phyloP scores from a whole-genome alignment of 2,329 filamentous ascomycete species.

The Penicillium sp. region DNA sequence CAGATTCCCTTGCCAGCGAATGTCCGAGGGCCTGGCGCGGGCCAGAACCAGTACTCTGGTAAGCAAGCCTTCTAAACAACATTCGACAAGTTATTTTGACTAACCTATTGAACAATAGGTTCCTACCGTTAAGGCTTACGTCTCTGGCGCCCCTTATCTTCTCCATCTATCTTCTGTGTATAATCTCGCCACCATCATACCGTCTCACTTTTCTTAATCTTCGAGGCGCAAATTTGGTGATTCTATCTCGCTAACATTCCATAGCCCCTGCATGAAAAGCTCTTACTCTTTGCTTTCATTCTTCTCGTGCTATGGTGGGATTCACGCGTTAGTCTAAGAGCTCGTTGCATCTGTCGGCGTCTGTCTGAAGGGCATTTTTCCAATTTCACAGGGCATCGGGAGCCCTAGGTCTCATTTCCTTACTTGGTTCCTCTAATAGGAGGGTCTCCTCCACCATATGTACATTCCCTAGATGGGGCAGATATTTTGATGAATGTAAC shows the following conservation, averaged over 20 bases:
- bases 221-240: not conserved
- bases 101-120: slow-evolving; percentile 5
- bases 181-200: slow-evolving; percentile 3
- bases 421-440: not conserved
- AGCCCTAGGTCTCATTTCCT: not conserved
- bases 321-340: not conserved
- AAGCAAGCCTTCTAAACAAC: slow-evolving; percentile 12
- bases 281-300: not conserved
- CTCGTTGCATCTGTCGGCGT: slow-evolving; percentile 19
- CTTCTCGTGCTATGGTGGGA: not conserved
- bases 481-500: slow-evolving; percentile 1
- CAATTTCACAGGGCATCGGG: slow-evolving; percentile 1
- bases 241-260: slow-evolving; percentile 1
- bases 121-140: slow-evolving; percentile 18
- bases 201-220: slow-evolving; percentile 3
- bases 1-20: slow-evolving; percentile 40
- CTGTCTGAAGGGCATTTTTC: slow-evolving; percentile 9
- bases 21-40: slow-evolving; percentile 29
- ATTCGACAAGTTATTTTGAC: not conserved
- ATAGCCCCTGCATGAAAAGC: not conserved
- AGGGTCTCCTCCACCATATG: slow-evolving; percentile 1
- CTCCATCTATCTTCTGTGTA: slow-evolving; percentile 6
- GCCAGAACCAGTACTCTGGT: slow-evolving; percentile 37
- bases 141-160: not conserved
- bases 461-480: slow-evolving; percentile 9